These are phyloP conservation scores for Lachnellula subtilissima DNA, from an alignment of 2,329 filamentous ascomycete species.

Conservation along the genomic window DNA sequence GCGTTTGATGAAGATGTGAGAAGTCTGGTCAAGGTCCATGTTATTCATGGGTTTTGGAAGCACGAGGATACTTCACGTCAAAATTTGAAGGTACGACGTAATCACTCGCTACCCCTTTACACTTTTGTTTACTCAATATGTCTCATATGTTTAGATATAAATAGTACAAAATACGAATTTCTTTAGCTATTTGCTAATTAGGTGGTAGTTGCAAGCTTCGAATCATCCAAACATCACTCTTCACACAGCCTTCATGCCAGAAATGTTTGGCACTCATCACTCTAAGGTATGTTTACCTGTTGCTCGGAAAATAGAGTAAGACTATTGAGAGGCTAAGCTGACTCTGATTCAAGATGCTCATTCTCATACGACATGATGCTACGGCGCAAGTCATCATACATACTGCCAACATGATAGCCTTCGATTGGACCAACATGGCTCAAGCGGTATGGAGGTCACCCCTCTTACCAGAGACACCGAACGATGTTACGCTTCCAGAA, in stretches of 20 bases:
- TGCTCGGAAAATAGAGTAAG: background rate
- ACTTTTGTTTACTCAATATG: background rate
- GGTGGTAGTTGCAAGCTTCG: slow-evolving; percentile 55
- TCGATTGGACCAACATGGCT: slow-evolving; percentile 84
- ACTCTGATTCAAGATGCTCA: slow-evolving; percentile 66
- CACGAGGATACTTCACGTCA: slow-evolving; percentile 52
- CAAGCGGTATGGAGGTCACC: slow-evolving; percentile 80
- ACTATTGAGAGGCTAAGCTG: background rate
- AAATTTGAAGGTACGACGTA: slow-evolving; percentile 23
- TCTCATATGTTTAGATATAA: no score
- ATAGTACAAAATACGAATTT: no score
- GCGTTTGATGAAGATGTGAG: slow-evolving; percentile 51
- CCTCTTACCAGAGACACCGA: slow-evolving; percentile 46
- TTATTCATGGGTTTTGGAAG: slow-evolving; percentile 64
- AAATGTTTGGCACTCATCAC: slow-evolving; percentile 81
- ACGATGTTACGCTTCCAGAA: background rate
- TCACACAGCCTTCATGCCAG: slow-evolving; percentile 72
- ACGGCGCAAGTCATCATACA: slow-evolving; percentile 76
- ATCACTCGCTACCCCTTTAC: slow-evolving; percentile 35
- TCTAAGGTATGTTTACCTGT: slow-evolving; percentile 27
- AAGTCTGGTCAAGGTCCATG: slow-evolving; percentile 47
- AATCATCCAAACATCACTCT: slow-evolving; percentile 64
- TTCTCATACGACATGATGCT: slow-evolving; percentile 74
- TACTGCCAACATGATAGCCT: slow-evolving; percentile 85
- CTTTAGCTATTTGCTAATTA: background rate